Conservation (phyloP, 2,329 filamentous ascomycete genomes). For the Cordyceps cateniannulata region DNA sequence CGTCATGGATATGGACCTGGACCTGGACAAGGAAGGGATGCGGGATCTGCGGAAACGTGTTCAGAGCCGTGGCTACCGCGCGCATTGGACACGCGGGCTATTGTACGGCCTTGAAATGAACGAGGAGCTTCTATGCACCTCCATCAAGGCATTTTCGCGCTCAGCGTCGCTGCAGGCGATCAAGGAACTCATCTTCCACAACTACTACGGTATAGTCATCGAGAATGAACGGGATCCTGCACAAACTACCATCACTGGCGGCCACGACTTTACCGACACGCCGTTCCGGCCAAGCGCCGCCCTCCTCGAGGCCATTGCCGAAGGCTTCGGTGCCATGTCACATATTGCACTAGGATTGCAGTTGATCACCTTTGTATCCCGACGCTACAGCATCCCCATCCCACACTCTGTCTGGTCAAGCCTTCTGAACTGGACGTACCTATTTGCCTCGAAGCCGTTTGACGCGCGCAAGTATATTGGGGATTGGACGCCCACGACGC, state of each 20-base stretch:
- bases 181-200: constrained; percentile 25
- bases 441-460: constrained; percentile 39
- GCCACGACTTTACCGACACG: constrained; percentile 39
- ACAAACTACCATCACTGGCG: constrained; percentile 23
- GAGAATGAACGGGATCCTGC: constrained; percentile 16
- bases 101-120: constrained; percentile 24
- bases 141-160: constrained; percentile 37
- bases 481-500: constrained; percentile 22
- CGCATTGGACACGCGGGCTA: constrained; percentile 23
- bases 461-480: constrained; percentile 31
- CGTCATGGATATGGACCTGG: background rate
- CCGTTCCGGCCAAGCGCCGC: constrained; percentile 50
- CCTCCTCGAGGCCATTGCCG: constrained; percentile 61
- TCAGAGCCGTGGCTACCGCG: constrained; percentile 20
- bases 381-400: constrained; percentile 52
- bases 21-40: constrained; percentile 20
- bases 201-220: constrained; percentile 26
- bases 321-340: constrained; percentile 61
- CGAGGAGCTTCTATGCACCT: constrained; percentile 34
- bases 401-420: constrained; percentile 55
- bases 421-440: constrained; percentile 60
- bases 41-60: constrained; percentile 22
- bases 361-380: constrained; percentile 57
- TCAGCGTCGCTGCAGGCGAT: constrained; percentile 29
- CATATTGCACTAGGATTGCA: constrained; percentile 52